Evolutionary conservation across 306 rosid species (phyloP).

Genomic region (Cucumis sativus): Cucumber_9930_V3 NC_026657.2:2204501-2205000

Average conservation of each 20-base stretch:
- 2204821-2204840: constrained; percentile 94
- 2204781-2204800: constrained; percentile 99
- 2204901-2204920: too few relatives aligned
- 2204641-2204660: too few relatives aligned
- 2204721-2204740: constrained; percentile 67
- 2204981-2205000: too few relatives aligned
- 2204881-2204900: too few relatives aligned
- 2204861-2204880: constrained; percentile 40
- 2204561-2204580: constrained; percentile 40
- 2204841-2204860: constrained; percentile 92
- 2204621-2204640: too few relatives aligned
- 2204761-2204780: constrained; percentile 95
- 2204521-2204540: constrained; percentile 58
- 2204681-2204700: neutral
- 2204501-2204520: constrained; percentile 64
- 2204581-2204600: constrained; percentile 47
- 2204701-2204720: constrained; percentile 15
- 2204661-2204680: too few relatives aligned
- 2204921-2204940: too few relatives aligned
- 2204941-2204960: too few relatives aligned
- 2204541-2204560: constrained; percentile 51
- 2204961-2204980: too few relatives aligned
- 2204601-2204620: constrained; percentile 35
- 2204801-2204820: constrained; percentile 93
- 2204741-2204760: constrained; percentile 84